Conservation (phyloP, 257 asterid species). For the Nicotiana undulata region DNA sequence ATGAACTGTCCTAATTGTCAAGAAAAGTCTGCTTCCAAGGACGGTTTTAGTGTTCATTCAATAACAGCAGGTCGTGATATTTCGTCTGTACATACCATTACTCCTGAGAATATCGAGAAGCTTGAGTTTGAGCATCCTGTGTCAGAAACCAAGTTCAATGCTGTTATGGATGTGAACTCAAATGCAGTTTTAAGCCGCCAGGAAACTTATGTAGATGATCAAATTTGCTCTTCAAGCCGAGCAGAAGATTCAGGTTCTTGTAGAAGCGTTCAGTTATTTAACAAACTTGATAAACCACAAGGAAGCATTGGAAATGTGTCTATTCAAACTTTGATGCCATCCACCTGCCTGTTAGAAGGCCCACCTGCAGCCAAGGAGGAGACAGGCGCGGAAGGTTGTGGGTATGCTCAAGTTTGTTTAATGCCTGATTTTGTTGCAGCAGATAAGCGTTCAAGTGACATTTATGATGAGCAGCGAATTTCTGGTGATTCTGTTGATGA, state of each 20-base stretch:
- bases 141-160: slow-evolving; percentile 1
- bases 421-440: slow-evolving; percentile 12
- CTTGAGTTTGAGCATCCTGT: slow-evolving; percentile 3
- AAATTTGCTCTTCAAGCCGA: slow-evolving; percentile 3
- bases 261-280: slow-evolving; percentile 6
- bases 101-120: slow-evolving; percentile 3
- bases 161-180: slow-evolving; percentile 8
- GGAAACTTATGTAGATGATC: slow-evolving; percentile 1
- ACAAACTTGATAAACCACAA: slow-evolving; percentile 11
- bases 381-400: slow-evolving; percentile 19
- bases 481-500: slow-evolving; percentile 28
- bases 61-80: not conserved
- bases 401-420: slow-evolving; percentile 16
- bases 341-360: slow-evolving; percentile 20
- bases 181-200: slow-evolving; percentile 4
- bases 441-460: slow-evolving; percentile 21
- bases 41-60: not conserved
- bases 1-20: slow-evolving; percentile 8
- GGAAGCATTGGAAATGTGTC: not conserved
- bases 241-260: slow-evolving; percentile 6
- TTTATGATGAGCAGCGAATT: slow-evolving; percentile 21
- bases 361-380: slow-evolving; percentile 4
- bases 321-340: slow-evolving; percentile 18
- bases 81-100: not conserved
- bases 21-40: slow-evolving; percentile 10